Conservation (phyloP, 352 stramenopile species). For the Pythium phragmitis region DNA sequence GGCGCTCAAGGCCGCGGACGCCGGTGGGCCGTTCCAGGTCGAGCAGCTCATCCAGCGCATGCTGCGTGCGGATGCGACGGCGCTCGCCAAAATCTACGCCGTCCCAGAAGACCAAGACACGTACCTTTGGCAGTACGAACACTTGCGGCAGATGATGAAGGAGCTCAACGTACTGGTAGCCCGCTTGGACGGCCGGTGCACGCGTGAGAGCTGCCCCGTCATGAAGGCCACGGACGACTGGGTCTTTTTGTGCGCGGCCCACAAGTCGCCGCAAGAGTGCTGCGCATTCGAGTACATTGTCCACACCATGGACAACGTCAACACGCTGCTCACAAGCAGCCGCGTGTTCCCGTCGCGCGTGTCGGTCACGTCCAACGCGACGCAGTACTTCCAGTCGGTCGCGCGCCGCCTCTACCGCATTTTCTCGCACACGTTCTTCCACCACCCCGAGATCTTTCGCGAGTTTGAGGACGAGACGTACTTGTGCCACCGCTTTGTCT, state of each 20-base stretch:
- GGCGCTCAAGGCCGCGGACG: constrained; percentile 25
- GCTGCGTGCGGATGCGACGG: constrained; percentile 58
- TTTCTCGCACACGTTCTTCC: constrained; percentile 86
- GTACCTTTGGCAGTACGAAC: constrained; percentile 86
- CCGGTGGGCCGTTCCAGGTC: constrained; percentile 62
- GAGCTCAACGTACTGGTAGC: constrained; percentile 80
- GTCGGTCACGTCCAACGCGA: constrained; percentile 73
- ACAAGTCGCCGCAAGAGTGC: constrained; percentile 80
- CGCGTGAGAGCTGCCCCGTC: constrained; percentile 61
- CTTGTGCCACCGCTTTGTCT: constrained; percentile 84
- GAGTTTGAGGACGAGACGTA: constrained; percentile 73
- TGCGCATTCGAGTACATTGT: constrained; percentile 87
- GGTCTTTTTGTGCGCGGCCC: constrained; percentile 83
- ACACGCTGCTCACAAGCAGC: constrained; percentile 78
- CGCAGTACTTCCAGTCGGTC: constrained; percentile 87
- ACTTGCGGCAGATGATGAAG: constrained; percentile 83
- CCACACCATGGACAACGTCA: constrained; percentile 87
- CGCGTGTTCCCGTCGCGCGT: constrained; percentile 80
- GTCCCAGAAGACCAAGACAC: constrained; percentile 77
- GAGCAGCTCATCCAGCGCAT: constrained; percentile 79
- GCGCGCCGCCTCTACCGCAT: constrained; percentile 78
- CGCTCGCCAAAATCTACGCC: constrained; percentile 64
- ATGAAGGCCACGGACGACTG: constrained; percentile 88
- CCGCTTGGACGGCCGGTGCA: constrained; percentile 61
- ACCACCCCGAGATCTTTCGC: constrained; percentile 72